Percentiles rank a stretch among this genome's conserved stretches.
These are phyloP conservation scores for Phycomyces blakesleeanus DNA, from an alignment of 192 early-diverging fungal genomes.

Conservation along the genomic window DNA sequence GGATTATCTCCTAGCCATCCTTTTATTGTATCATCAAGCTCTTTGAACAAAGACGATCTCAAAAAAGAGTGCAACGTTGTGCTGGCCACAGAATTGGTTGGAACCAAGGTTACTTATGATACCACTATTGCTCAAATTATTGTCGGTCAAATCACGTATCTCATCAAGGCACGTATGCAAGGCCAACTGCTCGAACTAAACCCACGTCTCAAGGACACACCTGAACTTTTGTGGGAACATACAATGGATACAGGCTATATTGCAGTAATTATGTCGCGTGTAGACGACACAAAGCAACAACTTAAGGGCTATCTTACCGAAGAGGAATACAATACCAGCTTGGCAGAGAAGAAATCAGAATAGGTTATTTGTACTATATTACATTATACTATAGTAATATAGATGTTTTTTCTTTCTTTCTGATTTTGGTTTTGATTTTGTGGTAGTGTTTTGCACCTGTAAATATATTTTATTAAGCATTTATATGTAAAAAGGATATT, in stretches of 20 bases:
- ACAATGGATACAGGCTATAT: conserved; percentile 14
- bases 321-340: conserved; percentile 2
- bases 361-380: background rate
- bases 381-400: no score
- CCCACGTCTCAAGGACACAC: background rate
- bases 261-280: conserved; percentile 6
- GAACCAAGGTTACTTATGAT: background rate
- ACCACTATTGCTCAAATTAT: conserved; percentile 1
- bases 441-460: no score
- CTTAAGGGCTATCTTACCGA: conserved; percentile 5
- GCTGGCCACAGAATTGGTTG: background rate
- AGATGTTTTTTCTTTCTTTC: no score
- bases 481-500: no score
- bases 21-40: no score
- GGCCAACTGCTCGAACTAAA: conserved; percentile 15
- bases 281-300: conserved; percentile 11
- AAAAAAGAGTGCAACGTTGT: background rate
- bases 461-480: no score
- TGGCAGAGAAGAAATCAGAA: background rate
- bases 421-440: no score
- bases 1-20: conserved; percentile 1
- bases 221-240: conserved; percentile 5
- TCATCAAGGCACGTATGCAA: conserved; percentile 12
- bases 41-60: background rate
- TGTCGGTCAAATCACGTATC: background rate